A percentile compares a stretch with the other conserved stretches of the same genome.
These are phyloP conservation scores for Brassica napus DNA, from an alignment of 345 rosid species.

Conservation along the genomic window DNA sequence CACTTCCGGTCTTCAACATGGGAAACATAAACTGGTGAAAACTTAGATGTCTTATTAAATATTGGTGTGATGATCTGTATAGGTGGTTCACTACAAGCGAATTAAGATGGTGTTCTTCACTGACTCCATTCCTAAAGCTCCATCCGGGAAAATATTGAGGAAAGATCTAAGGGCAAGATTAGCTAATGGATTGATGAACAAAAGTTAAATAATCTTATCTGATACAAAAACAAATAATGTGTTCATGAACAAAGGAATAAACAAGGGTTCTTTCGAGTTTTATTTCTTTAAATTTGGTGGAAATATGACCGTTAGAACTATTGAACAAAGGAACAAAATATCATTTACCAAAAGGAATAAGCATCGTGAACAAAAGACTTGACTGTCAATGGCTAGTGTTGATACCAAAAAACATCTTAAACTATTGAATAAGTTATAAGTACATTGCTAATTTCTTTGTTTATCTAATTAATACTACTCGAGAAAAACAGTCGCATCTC, in stretches of 20 bases:
- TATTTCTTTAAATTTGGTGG: not conserved
- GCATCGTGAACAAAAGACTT: not conserved
- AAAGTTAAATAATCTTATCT: not conserved
- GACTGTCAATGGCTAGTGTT: too few relatives aligned
- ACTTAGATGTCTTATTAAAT: not conserved
- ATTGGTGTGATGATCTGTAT: not conserved
- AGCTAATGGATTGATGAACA: slow-evolving; percentile 10
- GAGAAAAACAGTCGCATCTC: too few relatives aligned
- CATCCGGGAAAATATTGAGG: slow-evolving; percentile 75
- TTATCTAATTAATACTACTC: too few relatives aligned
- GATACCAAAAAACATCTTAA: not conserved
- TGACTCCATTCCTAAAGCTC: slow-evolving; percentile 71
- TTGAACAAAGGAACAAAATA: not conserved
- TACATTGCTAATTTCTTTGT: too few relatives aligned
- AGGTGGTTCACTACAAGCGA: slow-evolving; percentile 3
- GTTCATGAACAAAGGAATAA: not conserved
- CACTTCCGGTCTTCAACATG: not conserved
- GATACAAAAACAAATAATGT: not conserved
- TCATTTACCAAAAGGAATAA: not conserved
- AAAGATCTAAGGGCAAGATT: slow-evolving; percentile 52
- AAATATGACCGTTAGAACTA: not conserved
- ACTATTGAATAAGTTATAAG: not conserved
- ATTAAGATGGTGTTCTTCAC: slow-evolving; percentile 39
- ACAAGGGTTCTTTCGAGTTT: not conserved
- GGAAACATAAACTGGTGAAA: not conserved